Base-by-base conservation (phyloP, 2,329 filamentous ascomycete genomes). In the Aureobasidium subglaciale region DNA sequence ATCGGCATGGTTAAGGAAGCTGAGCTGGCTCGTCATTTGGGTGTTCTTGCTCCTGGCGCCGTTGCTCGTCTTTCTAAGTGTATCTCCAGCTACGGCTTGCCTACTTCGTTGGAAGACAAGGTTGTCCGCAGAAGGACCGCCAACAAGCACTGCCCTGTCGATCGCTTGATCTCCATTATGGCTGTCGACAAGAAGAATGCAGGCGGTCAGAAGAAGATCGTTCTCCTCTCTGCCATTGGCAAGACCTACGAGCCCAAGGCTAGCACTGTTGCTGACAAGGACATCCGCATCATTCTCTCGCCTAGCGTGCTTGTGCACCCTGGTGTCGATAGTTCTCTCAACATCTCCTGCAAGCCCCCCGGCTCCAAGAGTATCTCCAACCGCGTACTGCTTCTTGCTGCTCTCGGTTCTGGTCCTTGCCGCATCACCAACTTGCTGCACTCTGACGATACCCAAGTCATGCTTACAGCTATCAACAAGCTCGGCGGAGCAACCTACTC, bases 1-100 rank as follows among this genome's bases (percentile, higher is more conserved):
- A 95, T 99, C 63, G 93, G 93, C 24, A 99, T 99, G 93, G 88
- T 97, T 58, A 96, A 95, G 70, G 93, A 99, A 72, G 93, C 92
- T 10, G 93, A 97, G 70, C 76, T 99, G 55, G 89, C 93, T 22
- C 86, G 93, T 56, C 88, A 91, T 70, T 78, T 99, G 1, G 93
- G 93, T 37, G 80, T 95, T 16, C 75, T 99, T 27, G 85, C 86
- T 49, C 89, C 89, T 5, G 88, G 87, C 55, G 93, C 92, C 29
- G 91, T 99, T 11, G 88, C 93, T 9, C 85, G 93, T 56, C 76
- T 99, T 49, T 83, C 86, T 55, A 97, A 97, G 71, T 97, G 91
- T 73, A 90, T 99, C 63, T 82, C 90, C n/a, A 91, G 88, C 70
- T 99, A 96, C 67, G 89, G 88, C 42, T 76, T 99, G 42, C 93